These are phyloP conservation scores for Fusarium praegraminearum DNA, from an alignment of 2,329 filamentous ascomycete species.

Conservation along the genomic window DNA sequence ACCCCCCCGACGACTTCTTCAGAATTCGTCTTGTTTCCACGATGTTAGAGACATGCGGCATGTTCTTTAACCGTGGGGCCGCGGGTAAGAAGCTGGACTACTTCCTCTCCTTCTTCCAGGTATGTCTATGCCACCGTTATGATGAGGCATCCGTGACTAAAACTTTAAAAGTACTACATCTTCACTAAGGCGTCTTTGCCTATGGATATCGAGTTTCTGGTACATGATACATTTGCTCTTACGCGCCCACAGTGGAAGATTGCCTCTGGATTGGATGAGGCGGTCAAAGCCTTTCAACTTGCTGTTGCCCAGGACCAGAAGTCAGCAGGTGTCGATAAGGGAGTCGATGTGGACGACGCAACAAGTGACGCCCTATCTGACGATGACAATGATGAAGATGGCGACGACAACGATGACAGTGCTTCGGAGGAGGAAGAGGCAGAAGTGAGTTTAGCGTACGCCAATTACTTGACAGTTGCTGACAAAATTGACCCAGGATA, in stretches of 20 bases:
- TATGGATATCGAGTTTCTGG: conserved; percentile 97
- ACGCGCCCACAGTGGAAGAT: conserved; percentile 95
- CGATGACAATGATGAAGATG: conserved; percentile 78
- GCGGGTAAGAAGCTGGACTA: conserved; percentile 98
- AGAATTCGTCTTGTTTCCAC: conserved; percentile 91
- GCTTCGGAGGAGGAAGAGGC: conserved; percentile 69
- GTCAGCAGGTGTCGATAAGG: conserved; percentile 76
- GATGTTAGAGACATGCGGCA: conserved; percentile 92
- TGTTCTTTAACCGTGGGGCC: conserved; percentile 93
- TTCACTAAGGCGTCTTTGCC: conserved; percentile 89
- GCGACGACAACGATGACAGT: conserved; percentile 71
- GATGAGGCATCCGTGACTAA: conserved; percentile 5
- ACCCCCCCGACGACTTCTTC: conserved; percentile 95
- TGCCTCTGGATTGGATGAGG: conserved; percentile 83
- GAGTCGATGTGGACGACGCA: conserved; percentile 76
- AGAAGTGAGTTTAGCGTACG: conserved; percentile 57
- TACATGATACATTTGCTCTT: conserved; percentile 89
- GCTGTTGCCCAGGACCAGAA: conserved; percentile 94
- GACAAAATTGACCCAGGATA: conserved; percentile 55
- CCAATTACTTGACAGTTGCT: neutral
- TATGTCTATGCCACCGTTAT: conserved; percentile 46
- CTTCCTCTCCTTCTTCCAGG: conserved; percentile 94
- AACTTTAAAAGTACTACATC: conserved; percentile 79
- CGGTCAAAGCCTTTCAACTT: conserved; percentile 83
- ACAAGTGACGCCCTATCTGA: conserved; percentile 79